These are phyloP conservation scores for Saturnispora sekii DNA, from an alignment of 805 yeast species.

Conservation along the genomic window DNA sequence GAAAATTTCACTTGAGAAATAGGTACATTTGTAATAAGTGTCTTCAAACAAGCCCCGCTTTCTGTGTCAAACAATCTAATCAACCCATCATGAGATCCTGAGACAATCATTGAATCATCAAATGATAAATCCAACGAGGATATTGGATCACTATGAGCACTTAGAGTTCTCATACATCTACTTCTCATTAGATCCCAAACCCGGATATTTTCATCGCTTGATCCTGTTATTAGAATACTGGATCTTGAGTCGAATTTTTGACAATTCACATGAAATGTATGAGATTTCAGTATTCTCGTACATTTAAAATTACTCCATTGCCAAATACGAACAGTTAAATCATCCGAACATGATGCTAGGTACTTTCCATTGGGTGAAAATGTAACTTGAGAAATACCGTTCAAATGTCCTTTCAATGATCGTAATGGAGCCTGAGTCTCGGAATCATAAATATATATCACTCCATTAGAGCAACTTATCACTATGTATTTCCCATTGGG, in stretches of 20 bases:
- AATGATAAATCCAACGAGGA: constrained; percentile 62
- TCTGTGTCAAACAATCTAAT: constrained; percentile 80
- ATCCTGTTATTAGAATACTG: constrained; percentile 67
- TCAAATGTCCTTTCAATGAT: constrained; percentile 47
- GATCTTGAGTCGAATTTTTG: constrained; percentile 65
- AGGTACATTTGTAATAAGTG: constrained; percentile 75
- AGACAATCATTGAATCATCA: constrained; percentile 73
- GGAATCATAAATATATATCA: constrained; percentile 49
- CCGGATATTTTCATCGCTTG: constrained; percentile 84
- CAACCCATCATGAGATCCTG: constrained; percentile 87
- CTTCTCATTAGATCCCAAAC: constrained; percentile 82
- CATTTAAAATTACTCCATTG: constrained; percentile 42
- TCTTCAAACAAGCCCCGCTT: constrained; percentile 86
- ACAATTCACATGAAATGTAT: constrained; percentile 77
- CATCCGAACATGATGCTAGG: constrained; percentile 82
- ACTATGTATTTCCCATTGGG: constrained; percentile 56
- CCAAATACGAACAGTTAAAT: constrained; percentile 70
- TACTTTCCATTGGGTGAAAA: constrained; percentile 70
- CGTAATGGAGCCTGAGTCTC: constrained; percentile 24
- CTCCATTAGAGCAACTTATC: constrained; percentile 45
- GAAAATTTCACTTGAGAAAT: constrained; percentile 64
- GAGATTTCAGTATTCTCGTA: constrained; percentile 52
- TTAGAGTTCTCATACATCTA: constrained; percentile 60
- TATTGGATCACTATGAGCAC: constrained; percentile 92
- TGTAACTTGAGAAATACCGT: constrained; percentile 63